A percentile compares a stretch with the other conserved stretches of the same genome.
These are phyloP conservation scores for Exutisphaerella laricina DNA, from an alignment of 2,329 filamentous ascomycete genomes.

Conservation along the genomic window DNA sequence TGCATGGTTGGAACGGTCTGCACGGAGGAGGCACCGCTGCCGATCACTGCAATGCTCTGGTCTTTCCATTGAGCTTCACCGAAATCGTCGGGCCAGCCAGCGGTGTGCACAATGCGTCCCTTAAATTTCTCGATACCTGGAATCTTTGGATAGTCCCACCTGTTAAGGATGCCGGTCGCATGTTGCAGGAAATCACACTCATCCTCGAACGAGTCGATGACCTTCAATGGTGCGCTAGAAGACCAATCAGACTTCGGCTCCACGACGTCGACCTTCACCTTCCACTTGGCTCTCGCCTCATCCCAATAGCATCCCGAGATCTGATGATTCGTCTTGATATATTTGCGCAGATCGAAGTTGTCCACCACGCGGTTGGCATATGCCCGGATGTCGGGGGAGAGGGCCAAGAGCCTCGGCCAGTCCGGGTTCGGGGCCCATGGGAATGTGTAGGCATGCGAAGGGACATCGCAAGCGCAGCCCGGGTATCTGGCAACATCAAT, in stretches of 20 bases:
- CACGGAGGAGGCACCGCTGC: constrained; percentile 17
- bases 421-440: constrained; percentile 8
- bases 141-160: constrained; percentile 4
- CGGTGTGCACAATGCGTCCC: constrained; percentile 39
- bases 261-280: background rate
- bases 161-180: constrained; percentile 4
- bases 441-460: constrained; percentile 4
- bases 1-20: constrained; percentile 43
- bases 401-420: constrained; percentile 5
- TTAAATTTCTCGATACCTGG: constrained; percentile 27
- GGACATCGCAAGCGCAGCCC: background rate
- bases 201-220: too few species aligned
- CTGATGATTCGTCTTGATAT: constrained; percentile 3
- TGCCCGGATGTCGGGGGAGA: constrained; percentile 3
- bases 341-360: constrained; percentile 6
- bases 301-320: constrained; percentile 4
- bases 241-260: too few species aligned
- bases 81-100: constrained; percentile 31
- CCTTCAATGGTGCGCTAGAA: too few species aligned
- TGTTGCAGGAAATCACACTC: constrained; percentile 3
- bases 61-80: constrained; percentile 27
- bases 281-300: constrained; percentile 6
- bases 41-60: constrained; percentile 4
- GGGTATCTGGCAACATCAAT: too few species aligned
- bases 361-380: constrained; percentile 6